A percentile compares a stretch with the other conserved stretches of the same genome.
Conservation (phyloP, 257 asterid species). For the Rehmannia glutinosa region DNA sequence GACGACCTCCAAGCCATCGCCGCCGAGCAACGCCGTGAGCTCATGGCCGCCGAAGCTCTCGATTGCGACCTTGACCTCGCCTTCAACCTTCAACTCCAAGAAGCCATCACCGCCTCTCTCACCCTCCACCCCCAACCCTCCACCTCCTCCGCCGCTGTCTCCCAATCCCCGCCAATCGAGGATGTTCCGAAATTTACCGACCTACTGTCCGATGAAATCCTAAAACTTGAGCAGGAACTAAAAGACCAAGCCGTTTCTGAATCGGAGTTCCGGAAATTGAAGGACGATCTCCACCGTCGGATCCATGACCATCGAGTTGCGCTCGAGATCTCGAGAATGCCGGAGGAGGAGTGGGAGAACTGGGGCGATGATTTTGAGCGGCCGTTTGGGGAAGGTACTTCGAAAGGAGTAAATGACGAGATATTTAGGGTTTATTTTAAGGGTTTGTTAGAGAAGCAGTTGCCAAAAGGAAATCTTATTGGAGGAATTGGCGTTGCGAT, state of each 20-base stretch:
- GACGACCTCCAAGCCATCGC: slow-evolving; percentile 35
- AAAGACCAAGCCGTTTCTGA: slow-evolving; percentile 40
- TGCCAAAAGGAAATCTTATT: slow-evolving; percentile 11
- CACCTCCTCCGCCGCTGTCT: slow-evolving; percentile 12
- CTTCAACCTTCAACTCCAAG: slow-evolving; percentile 62
- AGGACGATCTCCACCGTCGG: slow-evolving; percentile 52
- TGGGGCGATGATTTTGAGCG: slow-evolving; percentile 51
- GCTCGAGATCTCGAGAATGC: slow-evolving; percentile 41
- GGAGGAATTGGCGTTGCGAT: slow-evolving; percentile 79
- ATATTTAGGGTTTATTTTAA: slow-evolving; percentile 70
- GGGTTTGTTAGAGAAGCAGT: slow-evolving; percentile 45
- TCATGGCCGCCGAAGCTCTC: slow-evolving; percentile 44
- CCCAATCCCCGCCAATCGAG: background rate
- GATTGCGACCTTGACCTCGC: slow-evolving; percentile 72
- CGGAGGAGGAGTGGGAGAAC: slow-evolving; percentile 70
- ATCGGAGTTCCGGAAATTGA: slow-evolving; percentile 33
- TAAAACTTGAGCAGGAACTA: slow-evolving; percentile 42
- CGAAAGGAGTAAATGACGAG: slow-evolving; percentile 32
- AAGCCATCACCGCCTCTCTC: slow-evolving; percentile 60
- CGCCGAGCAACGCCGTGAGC: slow-evolving; percentile 51
- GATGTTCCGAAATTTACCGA: slow-evolving; percentile 19
- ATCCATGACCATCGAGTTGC: slow-evolving; percentile 66
- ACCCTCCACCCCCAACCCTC: slow-evolving; percentile 30
- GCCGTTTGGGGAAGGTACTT: slow-evolving; percentile 69
- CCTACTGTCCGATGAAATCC: slow-evolving; percentile 38